A percentile compares a stretch with the other conserved stretches of the same genome.
Evolutionary conservation across 2,329 filamentous ascomycete genomes (phyloP).

Genomic region (Alternaria arborescens): DNA sequence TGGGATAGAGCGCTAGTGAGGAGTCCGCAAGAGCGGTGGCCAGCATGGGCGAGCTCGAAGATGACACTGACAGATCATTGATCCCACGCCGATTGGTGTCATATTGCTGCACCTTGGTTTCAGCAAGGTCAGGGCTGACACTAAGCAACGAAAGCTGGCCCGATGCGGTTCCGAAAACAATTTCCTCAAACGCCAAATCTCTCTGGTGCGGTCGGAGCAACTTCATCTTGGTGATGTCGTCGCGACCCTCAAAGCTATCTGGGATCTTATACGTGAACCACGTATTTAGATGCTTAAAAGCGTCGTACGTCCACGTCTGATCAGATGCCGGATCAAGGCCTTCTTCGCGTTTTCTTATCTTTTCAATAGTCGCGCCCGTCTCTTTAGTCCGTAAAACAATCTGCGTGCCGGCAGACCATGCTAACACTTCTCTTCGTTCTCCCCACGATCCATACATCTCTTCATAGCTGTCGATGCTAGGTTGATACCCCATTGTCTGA

Average conservation of each 20-base stretch:
- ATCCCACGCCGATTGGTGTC: slow-evolving; percentile 56
- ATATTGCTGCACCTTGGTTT: slow-evolving; percentile 40
- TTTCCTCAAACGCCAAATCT: slow-evolving; percentile 51
- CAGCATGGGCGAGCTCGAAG: slow-evolving; percentile 54
- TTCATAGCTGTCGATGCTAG: slow-evolving; percentile 67
- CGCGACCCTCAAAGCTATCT: slow-evolving; percentile 60
- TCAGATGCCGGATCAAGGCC: slow-evolving; percentile 16
- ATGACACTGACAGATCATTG: slow-evolving; percentile 59
- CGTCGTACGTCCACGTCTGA: slow-evolving; percentile 39
- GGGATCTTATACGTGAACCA: slow-evolving; percentile 65
- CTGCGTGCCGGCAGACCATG: slow-evolving; percentile 68
- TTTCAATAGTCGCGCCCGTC: slow-evolving; percentile 43
- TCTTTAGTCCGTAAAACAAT: slow-evolving; percentile 61
- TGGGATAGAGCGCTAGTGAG: slow-evolving; percentile 57
- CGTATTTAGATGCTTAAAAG: slow-evolving; percentile 45
- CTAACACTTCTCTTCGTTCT: slow-evolving; percentile 64
- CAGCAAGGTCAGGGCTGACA: slow-evolving; percentile 21
- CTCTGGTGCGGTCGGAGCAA: slow-evolving; percentile 58
- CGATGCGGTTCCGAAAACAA: slow-evolving; percentile 66
- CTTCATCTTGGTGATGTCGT: slow-evolving; percentile 68
- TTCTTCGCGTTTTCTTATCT: slow-evolving; percentile 32
- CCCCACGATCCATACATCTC: slow-evolving; percentile 51
- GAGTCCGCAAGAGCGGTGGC: slow-evolving; percentile 61
- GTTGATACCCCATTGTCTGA: slow-evolving; percentile 67
- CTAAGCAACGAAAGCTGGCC: slow-evolving; percentile 57